phyloP scores from a whole-genome alignment of 2,329 filamentous ascomycete species.

The Penicillium italicum region DNA sequence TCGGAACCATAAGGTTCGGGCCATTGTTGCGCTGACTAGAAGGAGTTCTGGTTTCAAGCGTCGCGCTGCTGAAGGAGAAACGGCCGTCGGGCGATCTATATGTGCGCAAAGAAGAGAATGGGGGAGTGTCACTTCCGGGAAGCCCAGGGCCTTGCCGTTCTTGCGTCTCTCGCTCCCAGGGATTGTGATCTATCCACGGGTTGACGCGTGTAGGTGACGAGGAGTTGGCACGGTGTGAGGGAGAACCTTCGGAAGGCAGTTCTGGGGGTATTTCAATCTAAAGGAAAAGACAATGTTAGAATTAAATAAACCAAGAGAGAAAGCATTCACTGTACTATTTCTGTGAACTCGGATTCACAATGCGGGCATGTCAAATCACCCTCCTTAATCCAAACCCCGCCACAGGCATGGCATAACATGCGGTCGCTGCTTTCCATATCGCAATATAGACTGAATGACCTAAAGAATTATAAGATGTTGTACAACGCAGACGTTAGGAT shows the following conservation, averaged over 20 bases:
- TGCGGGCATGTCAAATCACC: slow-evolving; percentile 66
- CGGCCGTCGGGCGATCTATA: slow-evolving; percentile 48
- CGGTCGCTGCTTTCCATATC: slow-evolving; percentile 54
- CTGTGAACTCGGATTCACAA: slow-evolving; percentile 75
- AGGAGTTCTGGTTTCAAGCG: slow-evolving; percentile 22
- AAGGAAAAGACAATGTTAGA: slow-evolving; percentile 4
- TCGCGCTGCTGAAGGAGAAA: slow-evolving; percentile 40
- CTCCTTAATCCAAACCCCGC: slow-evolving; percentile 74
- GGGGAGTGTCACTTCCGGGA: slow-evolving; percentile 19
- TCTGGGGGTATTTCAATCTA: slow-evolving; percentile 33
- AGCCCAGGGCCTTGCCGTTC: slow-evolving; percentile 24
- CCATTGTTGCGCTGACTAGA: slow-evolving; percentile 17
- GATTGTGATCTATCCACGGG: slow-evolving; percentile 45
- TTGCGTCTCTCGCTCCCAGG: slow-evolving; percentile 48
- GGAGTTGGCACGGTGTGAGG: slow-evolving; percentile 17
- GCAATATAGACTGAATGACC: not conserved
- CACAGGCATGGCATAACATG: slow-evolving; percentile 81
- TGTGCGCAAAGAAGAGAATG: slow-evolving; percentile 33
- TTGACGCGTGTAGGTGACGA: slow-evolving; percentile 23
- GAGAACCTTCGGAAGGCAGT: slow-evolving; percentile 25
- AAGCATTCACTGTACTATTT: slow-evolving; percentile 65
- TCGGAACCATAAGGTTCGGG: slow-evolving; percentile 25
- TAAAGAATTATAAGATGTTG: not conserved
- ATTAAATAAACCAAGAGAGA: not conserved
- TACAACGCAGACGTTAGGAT: slow-evolving; percentile 3